Percentiles rank a stretch among this genome's conserved stretches.
Conservation (phyloP, 805 yeast species). For the Metschnikowia colocasiae region DNA sequence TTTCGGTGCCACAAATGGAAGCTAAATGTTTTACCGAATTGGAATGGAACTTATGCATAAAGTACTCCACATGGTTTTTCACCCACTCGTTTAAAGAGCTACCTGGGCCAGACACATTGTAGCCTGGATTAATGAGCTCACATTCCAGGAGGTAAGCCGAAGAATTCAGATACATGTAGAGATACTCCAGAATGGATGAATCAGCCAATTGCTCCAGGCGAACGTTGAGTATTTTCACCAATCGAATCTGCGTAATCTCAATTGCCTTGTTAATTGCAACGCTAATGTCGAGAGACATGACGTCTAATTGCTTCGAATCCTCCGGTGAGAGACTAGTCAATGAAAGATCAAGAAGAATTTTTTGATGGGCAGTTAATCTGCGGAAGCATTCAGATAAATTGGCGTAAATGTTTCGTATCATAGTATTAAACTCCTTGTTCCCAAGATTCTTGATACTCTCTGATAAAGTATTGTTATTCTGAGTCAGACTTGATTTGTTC, state of each 20-base stretch:
- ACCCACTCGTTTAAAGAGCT: slow-evolving; percentile 58
- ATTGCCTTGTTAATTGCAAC: slow-evolving; percentile 63
- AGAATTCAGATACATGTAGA: slow-evolving; percentile 62
- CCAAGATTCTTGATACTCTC: slow-evolving; percentile 60
- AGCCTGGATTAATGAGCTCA: slow-evolving; percentile 74
- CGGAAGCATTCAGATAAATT: slow-evolving; percentile 68
- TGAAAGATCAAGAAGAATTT: slow-evolving; percentile 68
- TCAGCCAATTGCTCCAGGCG: slow-evolving; percentile 68
- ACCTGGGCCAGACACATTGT: slow-evolving; percentile 48
- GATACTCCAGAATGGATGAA: slow-evolving; percentile 56
- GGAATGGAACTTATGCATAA: slow-evolving; percentile 52
- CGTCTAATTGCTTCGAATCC: slow-evolving; percentile 26
- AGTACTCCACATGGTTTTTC: slow-evolving; percentile 61
- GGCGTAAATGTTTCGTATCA: slow-evolving; percentile 60
- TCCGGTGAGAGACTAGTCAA: slow-evolving; percentile 30
- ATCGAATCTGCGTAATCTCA: slow-evolving; percentile 66
- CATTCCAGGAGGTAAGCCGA: slow-evolving; percentile 75
- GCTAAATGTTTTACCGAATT: slow-evolving; percentile 46
- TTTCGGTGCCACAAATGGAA: slow-evolving; percentile 57
- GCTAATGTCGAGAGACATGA: slow-evolving; percentile 65
- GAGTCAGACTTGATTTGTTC: slow-evolving; percentile 9
- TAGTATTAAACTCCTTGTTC: slow-evolving; percentile 68
- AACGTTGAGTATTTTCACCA: slow-evolving; percentile 73
- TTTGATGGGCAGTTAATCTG: slow-evolving; percentile 74
- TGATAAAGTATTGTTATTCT: slow-evolving; percentile 22